These are phyloP conservation scores for Scheffersomyces ergatensis DNA, from an alignment of 805 yeast genomes.

Conservation along the genomic window DNA sequence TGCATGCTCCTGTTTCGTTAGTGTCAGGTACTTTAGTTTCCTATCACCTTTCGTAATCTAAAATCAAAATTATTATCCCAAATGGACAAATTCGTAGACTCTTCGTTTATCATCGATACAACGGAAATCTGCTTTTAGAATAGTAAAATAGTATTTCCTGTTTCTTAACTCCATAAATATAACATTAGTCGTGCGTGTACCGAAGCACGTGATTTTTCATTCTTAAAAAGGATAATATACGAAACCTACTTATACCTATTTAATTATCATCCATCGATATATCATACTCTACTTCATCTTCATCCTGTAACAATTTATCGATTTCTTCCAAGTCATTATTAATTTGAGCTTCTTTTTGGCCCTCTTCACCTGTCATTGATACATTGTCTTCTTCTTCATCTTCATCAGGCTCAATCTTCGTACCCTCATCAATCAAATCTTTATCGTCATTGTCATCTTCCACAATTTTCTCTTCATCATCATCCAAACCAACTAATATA, in stretches of 20 bases:
- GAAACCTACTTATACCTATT: background rate
- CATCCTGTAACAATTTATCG: constrained; percentile 35
- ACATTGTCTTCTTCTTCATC: constrained; percentile 5
- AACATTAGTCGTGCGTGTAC: too few species aligned
- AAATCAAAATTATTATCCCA: too few species aligned
- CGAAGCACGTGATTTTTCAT: background rate
- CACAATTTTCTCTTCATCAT: constrained; percentile 5
- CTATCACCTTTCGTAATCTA: too few species aligned
- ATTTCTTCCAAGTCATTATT: constrained; percentile 23
- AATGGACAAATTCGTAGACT: too few species aligned
- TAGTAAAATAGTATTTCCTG: too few species aligned
- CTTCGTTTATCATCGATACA: too few species aligned
- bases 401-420: constrained; percentile 10
- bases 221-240: background rate
- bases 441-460: constrained; percentile 14
- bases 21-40: too few species aligned
- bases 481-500: constrained; percentile 5
- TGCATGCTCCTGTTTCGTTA: too few species aligned
- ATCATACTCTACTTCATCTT: constrained; percentile 37
- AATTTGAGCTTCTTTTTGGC: constrained; percentile 3
- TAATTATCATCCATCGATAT: constrained; percentile 19
- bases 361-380: constrained; percentile 9
- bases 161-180: too few species aligned
- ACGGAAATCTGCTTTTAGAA: too few species aligned
- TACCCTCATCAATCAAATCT: constrained; percentile 20